Conservation (phyloP, 148 eudicot genomes). For the Camellia japonica region DNA sequence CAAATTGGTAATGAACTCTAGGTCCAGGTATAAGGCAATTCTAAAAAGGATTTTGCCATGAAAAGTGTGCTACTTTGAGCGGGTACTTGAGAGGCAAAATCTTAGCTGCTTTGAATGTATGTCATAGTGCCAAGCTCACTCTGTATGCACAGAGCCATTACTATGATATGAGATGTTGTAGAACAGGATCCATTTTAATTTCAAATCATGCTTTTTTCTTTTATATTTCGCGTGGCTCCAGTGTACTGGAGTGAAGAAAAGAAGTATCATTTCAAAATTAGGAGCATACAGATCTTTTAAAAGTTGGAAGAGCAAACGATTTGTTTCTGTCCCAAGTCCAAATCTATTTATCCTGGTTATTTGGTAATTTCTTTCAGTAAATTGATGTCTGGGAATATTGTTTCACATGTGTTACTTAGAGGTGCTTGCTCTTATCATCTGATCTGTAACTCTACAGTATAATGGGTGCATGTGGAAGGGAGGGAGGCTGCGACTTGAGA, state of each 20-base stretch:
- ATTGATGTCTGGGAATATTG: background rate
- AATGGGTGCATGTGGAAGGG: constrained; percentile 99
- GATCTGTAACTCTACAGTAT: constrained; percentile 48
- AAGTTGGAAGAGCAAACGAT: background rate
- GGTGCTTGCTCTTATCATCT: background rate
- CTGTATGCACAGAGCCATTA: background rate
- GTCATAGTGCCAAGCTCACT: background rate
- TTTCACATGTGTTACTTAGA: background rate
- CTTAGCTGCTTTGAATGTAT: background rate
- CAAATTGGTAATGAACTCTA: background rate
- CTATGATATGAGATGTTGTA: constrained; percentile 3
- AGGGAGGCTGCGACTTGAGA: constrained; percentile 86
- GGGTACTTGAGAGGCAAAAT: background rate
- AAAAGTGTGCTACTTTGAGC: background rate
- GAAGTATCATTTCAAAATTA: background rate
- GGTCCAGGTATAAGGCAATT: background rate
- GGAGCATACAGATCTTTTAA: background rate
- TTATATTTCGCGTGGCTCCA: background rate
- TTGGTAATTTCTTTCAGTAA: background rate
- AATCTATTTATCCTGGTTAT: background rate
- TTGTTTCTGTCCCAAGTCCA: background rate
- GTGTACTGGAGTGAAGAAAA: background rate
- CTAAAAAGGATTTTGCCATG: background rate
- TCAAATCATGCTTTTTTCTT: background rate
- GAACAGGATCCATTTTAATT: background rate